These are phyloP conservation scores for Iris pallida DNA, from an alignment of 116 monocot genomes.

Conservation along the genomic window DNA sequence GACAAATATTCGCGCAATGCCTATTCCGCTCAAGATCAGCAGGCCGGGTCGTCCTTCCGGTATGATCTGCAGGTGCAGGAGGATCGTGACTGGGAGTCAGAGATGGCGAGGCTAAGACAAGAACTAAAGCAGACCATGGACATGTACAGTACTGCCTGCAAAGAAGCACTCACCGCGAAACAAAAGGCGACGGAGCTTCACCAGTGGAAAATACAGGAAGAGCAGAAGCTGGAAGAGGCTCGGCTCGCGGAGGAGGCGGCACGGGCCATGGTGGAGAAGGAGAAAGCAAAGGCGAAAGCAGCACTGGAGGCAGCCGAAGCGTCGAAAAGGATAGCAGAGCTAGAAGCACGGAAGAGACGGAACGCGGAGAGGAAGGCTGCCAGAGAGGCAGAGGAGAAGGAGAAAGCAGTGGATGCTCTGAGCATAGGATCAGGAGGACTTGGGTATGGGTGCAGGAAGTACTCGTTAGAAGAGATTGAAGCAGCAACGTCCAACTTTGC, in stretches of 20 bases:
- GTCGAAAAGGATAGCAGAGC: conserved; percentile 29
- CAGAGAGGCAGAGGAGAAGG: conserved; percentile 27
- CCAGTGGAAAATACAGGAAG: conserved; percentile 39
- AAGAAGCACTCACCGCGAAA: conserved; percentile 61
- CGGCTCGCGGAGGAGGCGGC: conserved; percentile 25
- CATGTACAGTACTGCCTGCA: conserved; percentile 77
- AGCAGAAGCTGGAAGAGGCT: conserved; percentile 25
- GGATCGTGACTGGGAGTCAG: conserved; percentile 58
- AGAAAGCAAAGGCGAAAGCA: conserved; percentile 34
- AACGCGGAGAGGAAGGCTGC: conserved; percentile 35
- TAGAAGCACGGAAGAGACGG: conserved; percentile 34
- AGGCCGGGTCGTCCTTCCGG: too few relatives aligned
- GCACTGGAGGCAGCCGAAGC: conserved; percentile 47
- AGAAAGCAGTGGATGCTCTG: conserved; percentile 12
- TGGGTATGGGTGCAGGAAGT: conserved; percentile 48
- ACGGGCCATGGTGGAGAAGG: conserved; percentile 37
- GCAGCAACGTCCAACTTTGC: conserved; percentile 27
- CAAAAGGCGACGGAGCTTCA: conserved; percentile 56
- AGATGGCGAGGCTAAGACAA: conserved; percentile 60
- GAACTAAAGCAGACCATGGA: conserved; percentile 79
- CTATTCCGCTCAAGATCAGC: too few relatives aligned
- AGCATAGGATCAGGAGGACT: conserved; percentile 72
- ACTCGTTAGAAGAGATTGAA: conserved; percentile 33
- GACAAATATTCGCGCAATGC: too few relatives aligned
- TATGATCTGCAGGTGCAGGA: too few relatives aligned